Evolutionary conservation across 495 filamentous ascomycete species (phyloP), one percentile per base, ranked within the genome.

Genomic region (Penicillium herquei): DNA sequence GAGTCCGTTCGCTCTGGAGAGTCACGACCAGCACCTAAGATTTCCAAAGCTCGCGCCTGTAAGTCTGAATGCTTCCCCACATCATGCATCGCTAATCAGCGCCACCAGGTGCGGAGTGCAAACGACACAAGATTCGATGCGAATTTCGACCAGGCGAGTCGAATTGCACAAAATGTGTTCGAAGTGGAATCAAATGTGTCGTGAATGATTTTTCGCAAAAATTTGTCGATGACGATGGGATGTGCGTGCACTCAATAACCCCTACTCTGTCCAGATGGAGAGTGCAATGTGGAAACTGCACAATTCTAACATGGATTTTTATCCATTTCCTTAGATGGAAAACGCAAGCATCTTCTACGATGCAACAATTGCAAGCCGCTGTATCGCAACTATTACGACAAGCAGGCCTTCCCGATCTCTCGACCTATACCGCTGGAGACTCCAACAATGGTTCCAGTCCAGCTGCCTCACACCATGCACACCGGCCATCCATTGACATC

Each of bases 151-250:
- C 69, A 3, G 75, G 75, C 3, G 75, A 77, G 46, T 49, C 66
- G 11, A 77, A 65, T 49, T 78, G 75, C 52, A 74, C 68, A 6
- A 78, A 78, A 65, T 78, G 75, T 56, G 55, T 69, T 14, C 75
- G 75, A 43, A 77, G 74, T 41, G 74, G 75, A 13, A 75, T 78
- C 26, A 78, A 77, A 59, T 78, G 75, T 51, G 67, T 77, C 12
- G 70, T 78, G 35, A 78, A 78, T 43, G 75, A 78, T 61, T 78
- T 78, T 57, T 78, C 75, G 26, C 75, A 77, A 41, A 78, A 78
- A 51, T 78, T 78, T 35, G 75, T 78, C 44, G 74, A 78, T 42
- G 75, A 78, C 51, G 75, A 78, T 63, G 69, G 70, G 32, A 54
- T 70, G 75, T 78, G 54, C 59, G 75, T 74, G 14, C 30, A 7